These are phyloP conservation scores for Aristolochia californica DNA, from an alignment of 164 flowering plant genomes.

Conservation along the genomic window DNA sequence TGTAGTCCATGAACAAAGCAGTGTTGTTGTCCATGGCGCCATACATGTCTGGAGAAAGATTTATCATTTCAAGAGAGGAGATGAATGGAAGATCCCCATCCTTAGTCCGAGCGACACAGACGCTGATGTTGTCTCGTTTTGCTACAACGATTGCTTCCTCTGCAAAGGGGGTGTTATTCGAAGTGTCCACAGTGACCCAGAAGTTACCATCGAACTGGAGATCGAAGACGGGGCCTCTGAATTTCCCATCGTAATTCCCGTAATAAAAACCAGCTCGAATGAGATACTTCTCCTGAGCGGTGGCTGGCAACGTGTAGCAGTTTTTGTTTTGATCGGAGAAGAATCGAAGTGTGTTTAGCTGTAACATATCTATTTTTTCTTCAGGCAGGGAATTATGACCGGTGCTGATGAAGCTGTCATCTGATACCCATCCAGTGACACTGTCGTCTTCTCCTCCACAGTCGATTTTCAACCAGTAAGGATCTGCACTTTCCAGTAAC, in stretches of 20 bases:
- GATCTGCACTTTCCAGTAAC: neutral
- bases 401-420: neutral
- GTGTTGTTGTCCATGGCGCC: constrained; percentile 3
- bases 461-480: constrained; percentile 2
- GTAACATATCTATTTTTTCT: neutral
- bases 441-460: neutral
- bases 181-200: constrained; percentile 12
- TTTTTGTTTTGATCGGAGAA: constrained; percentile 5
- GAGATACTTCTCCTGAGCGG: neutral
- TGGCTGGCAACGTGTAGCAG: constrained; percentile 4
- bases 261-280: constrained; percentile 12
- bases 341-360: constrained; percentile 5
- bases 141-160: constrained; percentile 6
- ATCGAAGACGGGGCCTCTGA: constrained; percentile 14
- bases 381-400: neutral
- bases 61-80: constrained; percentile 8
- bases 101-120: constrained; percentile 1
- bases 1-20: constrained; percentile 9
- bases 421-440: neutral
- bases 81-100: constrained; percentile 10
- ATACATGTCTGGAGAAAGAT: constrained; percentile 8
- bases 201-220: constrained; percentile 15
- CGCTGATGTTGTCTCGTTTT: constrained; percentile 1
- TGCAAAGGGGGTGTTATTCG: neutral
- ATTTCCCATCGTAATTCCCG: constrained; percentile 14